Evolutionary conservation across 2,329 filamentous ascomycete species (phyloP).

Genomic region (Diaporthe citri): DNA sequence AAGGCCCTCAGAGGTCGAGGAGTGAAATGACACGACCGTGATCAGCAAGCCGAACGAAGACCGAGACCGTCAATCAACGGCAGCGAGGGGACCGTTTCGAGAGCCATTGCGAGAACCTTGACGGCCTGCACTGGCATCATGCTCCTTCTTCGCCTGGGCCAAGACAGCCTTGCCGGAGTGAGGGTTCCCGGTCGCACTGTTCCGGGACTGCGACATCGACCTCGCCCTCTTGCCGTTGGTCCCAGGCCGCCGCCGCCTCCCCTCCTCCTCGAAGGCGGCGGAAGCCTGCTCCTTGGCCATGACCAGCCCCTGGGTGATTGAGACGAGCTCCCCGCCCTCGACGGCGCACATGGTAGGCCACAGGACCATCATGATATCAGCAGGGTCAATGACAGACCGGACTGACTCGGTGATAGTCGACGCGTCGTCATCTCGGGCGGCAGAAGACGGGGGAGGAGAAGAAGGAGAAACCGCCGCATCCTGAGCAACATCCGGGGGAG

Average conservation of each 20-base stretch:
- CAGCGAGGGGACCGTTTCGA: neutral
- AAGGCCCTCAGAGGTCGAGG: neutral
- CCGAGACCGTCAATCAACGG: constrained; percentile 3
- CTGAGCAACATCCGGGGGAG: neutral
- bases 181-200: neutral
- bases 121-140: neutral
- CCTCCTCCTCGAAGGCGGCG: constrained; percentile 47
- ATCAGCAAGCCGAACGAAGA: constrained; percentile 1
- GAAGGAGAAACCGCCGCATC: neutral
- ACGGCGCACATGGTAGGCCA: constrained; percentile 52
- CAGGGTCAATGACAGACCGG: constrained; percentile 46
- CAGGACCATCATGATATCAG: constrained; percentile 51
- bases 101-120: neutral
- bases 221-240: constrained; percentile 36
- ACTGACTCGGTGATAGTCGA: constrained; percentile 25
- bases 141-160: constrained; percentile 37
- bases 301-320: constrained; percentile 51
- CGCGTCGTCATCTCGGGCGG: constrained; percentile 37
- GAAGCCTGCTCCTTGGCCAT: constrained; percentile 52
- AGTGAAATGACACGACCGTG: neutral
- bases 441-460: neutral
- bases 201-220: constrained; percentile 33
- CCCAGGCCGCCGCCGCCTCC: constrained; percentile 36
- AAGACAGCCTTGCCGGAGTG: constrained; percentile 49
- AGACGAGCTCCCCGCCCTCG: constrained; percentile 50